These are phyloP conservation scores for Psilocybe sp. DNA, from an alignment of 768 basidiomycete genomes.

Conservation along the genomic window DNA sequence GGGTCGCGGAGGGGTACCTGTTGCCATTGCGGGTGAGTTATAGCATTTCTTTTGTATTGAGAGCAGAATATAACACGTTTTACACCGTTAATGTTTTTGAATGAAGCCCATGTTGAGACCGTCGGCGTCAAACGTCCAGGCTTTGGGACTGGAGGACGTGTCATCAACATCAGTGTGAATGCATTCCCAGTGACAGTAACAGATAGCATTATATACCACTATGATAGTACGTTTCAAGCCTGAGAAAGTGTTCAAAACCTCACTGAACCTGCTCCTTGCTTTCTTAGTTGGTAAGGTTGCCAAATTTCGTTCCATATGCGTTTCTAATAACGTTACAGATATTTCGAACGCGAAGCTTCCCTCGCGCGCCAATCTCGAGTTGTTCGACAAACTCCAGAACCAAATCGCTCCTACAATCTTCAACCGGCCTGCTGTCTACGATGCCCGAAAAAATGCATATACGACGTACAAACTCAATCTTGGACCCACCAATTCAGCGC, in stretches of 20 bases:
- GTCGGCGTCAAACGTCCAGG: slow-evolving; percentile 63
- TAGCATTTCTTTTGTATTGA: slow-evolving; percentile 14
- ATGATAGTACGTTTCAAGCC: slow-evolving; percentile 42
- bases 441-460: slow-evolving; percentile 77
- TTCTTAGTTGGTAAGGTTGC: slow-evolving; percentile 24
- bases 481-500: slow-evolving; percentile 45
- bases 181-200: slow-evolving; percentile 50
- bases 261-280: background rate
- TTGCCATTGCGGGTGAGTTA: slow-evolving; percentile 32
- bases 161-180: slow-evolving; percentile 34
- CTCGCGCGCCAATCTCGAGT: slow-evolving; percentile 52
- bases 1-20: slow-evolving; percentile 27
- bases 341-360: slow-evolving; percentile 25
- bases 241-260: background rate
- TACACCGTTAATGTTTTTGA: slow-evolving; percentile 1
- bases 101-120: slow-evolving; percentile 33
- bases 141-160: slow-evolving; percentile 40
- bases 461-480: slow-evolving; percentile 56
- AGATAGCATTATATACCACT: slow-evolving; percentile 61
- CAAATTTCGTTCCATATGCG: background rate
- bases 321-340: slow-evolving; percentile 11
- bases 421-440: slow-evolving; percentile 66
- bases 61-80: slow-evolving; percentile 9
- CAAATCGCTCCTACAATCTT: slow-evolving; percentile 57
- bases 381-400: slow-evolving; percentile 61